phyloP scores from a whole-genome alignment of 2,329 filamentous ascomycete species.

The Falciphora oryzae region DNA sequence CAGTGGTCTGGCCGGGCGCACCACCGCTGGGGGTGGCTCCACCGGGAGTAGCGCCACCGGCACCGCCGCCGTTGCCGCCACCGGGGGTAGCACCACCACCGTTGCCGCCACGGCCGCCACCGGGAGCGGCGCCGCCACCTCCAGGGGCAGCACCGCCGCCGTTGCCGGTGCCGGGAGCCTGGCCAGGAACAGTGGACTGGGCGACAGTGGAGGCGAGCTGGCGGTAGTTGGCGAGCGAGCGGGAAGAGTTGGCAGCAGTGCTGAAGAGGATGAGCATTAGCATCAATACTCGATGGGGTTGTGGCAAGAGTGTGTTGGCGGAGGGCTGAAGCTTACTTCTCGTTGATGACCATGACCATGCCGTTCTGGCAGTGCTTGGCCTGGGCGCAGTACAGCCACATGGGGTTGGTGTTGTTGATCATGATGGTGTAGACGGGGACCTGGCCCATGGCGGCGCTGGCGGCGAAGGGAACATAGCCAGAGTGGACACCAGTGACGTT shows the following conservation, averaged over 20 bases:
- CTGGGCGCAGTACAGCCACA: conserved; percentile 78
- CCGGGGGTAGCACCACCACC: conserved; percentile 13
- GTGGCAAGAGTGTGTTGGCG: too few relatives aligned
- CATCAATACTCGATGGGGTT: neutral
- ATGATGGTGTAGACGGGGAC: conserved; percentile 66
- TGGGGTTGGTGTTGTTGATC: conserved; percentile 61
- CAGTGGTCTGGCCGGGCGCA: conserved; percentile 18
- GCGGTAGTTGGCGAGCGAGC: conserved; percentile 47
- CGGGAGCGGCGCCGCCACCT: conserved; percentile 13
- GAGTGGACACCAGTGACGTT: conserved; percentile 58
- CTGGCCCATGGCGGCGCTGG: conserved; percentile 40
- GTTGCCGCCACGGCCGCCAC: conserved; percentile 18
- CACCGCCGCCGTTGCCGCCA: conserved; percentile 18
- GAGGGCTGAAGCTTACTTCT: conserved; percentile 47
- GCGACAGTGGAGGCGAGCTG: conserved; percentile 33
- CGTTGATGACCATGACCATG: conserved; percentile 74
- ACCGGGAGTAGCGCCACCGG: conserved; percentile 17
- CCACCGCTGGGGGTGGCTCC: conserved; percentile 16
- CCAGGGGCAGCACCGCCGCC: neutral
- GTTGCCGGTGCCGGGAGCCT: conserved; percentile 13
- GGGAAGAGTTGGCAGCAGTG: conserved; percentile 40
- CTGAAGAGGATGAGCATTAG: neutral
- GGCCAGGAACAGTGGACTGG: conserved; percentile 25
- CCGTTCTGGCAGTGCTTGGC: conserved; percentile 67
- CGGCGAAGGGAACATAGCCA: conserved; percentile 59